A percentile compares a stretch with the other conserved stretches of the same genome.
Conservation (phyloP, 225 moss, liverwort and hornwort species). For the Polytrichum formosum region DNA sequence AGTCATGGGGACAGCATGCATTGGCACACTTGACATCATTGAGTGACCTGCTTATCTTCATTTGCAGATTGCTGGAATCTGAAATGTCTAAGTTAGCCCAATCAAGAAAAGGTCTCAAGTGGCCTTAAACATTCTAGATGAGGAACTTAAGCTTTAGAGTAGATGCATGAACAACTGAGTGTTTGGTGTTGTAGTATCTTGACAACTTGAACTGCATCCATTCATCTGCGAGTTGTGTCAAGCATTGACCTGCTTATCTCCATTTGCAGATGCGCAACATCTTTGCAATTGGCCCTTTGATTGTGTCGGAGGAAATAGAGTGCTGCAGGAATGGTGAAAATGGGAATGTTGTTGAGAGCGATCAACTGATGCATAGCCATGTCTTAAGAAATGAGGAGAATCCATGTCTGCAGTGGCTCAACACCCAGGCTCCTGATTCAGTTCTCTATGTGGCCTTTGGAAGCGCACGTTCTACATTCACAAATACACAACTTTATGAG, state of each 20-base stretch:
- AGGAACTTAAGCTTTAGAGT: no score
- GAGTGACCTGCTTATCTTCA: no score
- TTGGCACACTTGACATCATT: no score
- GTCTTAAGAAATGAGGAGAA: background rate
- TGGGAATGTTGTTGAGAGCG: background rate
- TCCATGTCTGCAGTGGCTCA: constrained; percentile 35
- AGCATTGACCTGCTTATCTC: background rate
- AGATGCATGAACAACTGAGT: no score
- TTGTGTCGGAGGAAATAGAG: background rate
- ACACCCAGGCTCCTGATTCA: constrained; percentile 18
- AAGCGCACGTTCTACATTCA: background rate
- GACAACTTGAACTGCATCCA: no score
- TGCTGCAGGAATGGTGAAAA: background rate
- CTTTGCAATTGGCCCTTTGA: background rate
- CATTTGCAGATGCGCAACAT: constrained; percentile 1
- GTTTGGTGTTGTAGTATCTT: no score
- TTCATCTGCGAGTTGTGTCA: no score
- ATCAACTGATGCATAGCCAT: background rate
- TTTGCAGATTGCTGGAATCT: no score
- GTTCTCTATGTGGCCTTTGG: constrained; percentile 35
- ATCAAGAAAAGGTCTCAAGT: no score
- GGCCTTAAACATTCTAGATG: no score
- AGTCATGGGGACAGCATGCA: background rate
- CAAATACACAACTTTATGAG: constrained; percentile 3
- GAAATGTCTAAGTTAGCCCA: no score